Evolutionary conservation across 306 rosid genomes (phyloP), one percentile per base, ranked within the genome.

Genomic region (Lablab purpureus): DNA sequence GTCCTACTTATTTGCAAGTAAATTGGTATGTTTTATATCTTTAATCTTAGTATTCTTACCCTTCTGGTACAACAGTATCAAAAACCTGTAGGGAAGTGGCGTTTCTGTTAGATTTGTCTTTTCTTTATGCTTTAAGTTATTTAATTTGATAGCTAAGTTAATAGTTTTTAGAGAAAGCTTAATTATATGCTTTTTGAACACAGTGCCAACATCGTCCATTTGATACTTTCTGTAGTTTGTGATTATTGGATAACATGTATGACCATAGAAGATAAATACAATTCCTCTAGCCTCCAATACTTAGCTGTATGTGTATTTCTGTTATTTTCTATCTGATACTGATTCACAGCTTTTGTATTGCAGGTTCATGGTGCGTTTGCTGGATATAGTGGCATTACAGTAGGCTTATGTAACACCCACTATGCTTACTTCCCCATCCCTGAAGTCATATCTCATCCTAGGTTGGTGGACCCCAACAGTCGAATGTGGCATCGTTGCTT

Each of bases 361-460:
- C 96, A 96, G 99, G 98, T 96, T 84, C 99, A 93, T 43, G 98
- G 98, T 9, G 99, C 99, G 18, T 96, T 96, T 56, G 99, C 99
- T 19, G 99, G 99, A 80, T 96, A 90, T 27, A 96, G 99, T 11
- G 99, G 99, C 70, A 93, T 93, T 54, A 85, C 99, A 32, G 94
- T 96, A 23, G 99, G 98, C 77, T 84, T 88, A 82, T 93, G 98
- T 86, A 96, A 96, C 87, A 96, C 99, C 66, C 99, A 96, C 81
- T 93, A 96, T 67, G 98, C 90, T 52, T 96, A 96, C 83, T 83
- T 95, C 70, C 99, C 99, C 10, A 96, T 96, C 72, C 96, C 98
- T 0, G 98, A 95, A 88, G 99, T 95, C 58, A 95, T 95, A 83
- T 90, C 94, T 19, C 86, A 91, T 77, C 91, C 97, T 23, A 88